phyloP scores from a whole-genome alignment of 2,329 filamentous ascomycete species.

The Neoascochyta sp. region DNA sequence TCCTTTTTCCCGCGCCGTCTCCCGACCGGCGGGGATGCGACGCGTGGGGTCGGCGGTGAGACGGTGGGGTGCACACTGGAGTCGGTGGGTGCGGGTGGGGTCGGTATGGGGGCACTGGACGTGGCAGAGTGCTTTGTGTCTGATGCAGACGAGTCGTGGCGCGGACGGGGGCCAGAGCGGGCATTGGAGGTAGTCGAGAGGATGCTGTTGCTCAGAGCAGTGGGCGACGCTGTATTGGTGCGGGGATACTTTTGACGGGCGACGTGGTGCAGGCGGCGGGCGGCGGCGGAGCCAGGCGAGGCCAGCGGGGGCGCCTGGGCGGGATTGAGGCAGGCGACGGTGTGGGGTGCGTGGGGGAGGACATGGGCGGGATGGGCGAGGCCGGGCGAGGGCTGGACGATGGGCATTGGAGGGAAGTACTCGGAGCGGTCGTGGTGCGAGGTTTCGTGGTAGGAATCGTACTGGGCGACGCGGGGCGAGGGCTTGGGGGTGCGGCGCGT shows the following conservation, averaged over 20 bases:
- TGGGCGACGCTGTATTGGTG: constrained; percentile 79
- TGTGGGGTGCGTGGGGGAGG: constrained; percentile 45
- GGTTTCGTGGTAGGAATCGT: constrained; percentile 60
- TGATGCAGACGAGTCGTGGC: constrained; percentile 42
- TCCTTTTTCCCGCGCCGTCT: constrained; percentile 49
- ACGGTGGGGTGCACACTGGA: constrained; percentile 45
- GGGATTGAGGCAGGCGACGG: constrained; percentile 73
- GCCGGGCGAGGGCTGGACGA: constrained; percentile 42
- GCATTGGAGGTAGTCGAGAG: constrained; percentile 41
- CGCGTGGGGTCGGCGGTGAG: constrained; percentile 50
- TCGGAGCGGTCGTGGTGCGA: constrained; percentile 66
- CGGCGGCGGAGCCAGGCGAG: constrained; percentile 63
- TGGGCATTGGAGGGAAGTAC: constrained; percentile 72
- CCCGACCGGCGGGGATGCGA: constrained; percentile 48
- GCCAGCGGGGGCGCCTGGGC: constrained; percentile 77
- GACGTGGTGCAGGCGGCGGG: constrained; percentile 45
- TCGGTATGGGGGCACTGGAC: constrained; percentile 54
- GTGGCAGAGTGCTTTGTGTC: constrained; percentile 42
- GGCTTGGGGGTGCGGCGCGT: constrained; percentile 71
- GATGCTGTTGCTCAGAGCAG: constrained; percentile 49
- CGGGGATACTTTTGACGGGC: constrained; percentile 62
- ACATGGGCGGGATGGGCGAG: constrained; percentile 34
- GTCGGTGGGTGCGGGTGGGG: constrained; percentile 46
- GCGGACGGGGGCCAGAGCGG: constrained; percentile 31
- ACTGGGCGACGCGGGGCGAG: constrained; percentile 60